A percentile compares a stretch with the other conserved stretches of the same genome.
These are phyloP conservation scores for Atractiella rhizophila DNA, from an alignment of 768 basidiomycete species.

Conservation along the genomic window DNA sequence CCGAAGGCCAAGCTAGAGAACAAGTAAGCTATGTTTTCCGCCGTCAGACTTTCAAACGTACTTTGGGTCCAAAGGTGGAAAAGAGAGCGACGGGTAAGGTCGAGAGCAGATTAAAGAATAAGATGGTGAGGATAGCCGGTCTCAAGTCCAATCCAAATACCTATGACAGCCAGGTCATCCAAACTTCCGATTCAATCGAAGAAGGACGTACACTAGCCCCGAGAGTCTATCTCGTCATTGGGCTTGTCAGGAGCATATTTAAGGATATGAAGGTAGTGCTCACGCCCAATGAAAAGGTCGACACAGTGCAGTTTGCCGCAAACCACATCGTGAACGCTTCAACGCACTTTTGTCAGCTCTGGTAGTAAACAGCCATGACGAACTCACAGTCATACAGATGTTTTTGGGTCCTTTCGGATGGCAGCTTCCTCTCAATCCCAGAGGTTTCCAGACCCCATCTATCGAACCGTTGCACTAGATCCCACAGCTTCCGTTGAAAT, in stretches of 20 bases:
- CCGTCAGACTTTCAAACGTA: conserved; percentile 2
- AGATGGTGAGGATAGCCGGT: conserved; percentile 23
- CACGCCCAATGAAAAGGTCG: conserved; percentile 1
- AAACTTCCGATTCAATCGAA: not conserved
- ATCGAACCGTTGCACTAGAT: too few relatives aligned
- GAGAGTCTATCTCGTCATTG: too few relatives aligned
- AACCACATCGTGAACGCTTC: not conserved
- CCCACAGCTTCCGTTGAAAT: too few relatives aligned
- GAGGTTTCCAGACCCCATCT: too few relatives aligned
- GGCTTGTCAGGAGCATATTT: too few relatives aligned
- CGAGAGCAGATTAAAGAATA: conserved; percentile 25
- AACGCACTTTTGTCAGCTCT: too few relatives aligned
- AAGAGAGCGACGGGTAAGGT: conserved; percentile 22
- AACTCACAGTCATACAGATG: too few relatives aligned
- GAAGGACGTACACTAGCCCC: not conserved
- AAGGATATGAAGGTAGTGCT: too few relatives aligned
- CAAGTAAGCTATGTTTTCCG: conserved; percentile 1
- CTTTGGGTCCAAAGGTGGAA: not conserved
- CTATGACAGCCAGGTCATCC: too few relatives aligned
- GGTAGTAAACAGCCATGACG: too few relatives aligned
- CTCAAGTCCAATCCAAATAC: conserved; percentile 22
- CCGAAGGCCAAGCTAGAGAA: not conserved
- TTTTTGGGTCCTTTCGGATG: too few relatives aligned
- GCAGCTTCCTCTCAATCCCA: too few relatives aligned
- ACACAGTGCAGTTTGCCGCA: not conserved